Conservation (phyloP, 169 alveolate genomes). For the Blepharisma undulans region DNA sequence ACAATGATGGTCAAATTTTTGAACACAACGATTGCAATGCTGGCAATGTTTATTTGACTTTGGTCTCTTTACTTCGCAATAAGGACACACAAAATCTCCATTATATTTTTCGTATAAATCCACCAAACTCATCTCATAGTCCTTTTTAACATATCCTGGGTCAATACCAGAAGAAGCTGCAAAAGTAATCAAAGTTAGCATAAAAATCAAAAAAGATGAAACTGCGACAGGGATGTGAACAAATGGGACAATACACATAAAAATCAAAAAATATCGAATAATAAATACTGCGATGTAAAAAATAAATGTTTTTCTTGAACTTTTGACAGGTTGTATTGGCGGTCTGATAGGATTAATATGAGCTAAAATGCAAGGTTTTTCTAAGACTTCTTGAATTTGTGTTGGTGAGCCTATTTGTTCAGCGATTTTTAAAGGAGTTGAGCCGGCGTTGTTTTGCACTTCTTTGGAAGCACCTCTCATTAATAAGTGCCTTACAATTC, state of each 20-base stretch:
- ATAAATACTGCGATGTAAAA: not conserved
- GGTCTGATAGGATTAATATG: slow-evolving; percentile 9
- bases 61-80: slow-evolving; percentile 29
- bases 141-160: slow-evolving; percentile 32
- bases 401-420: not conserved
- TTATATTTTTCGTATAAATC: slow-evolving; percentile 34
- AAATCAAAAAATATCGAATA: slow-evolving; percentile 12
- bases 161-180: not conserved
- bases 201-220: not conserved
- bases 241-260: slow-evolving; percentile 23
- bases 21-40: slow-evolving; percentile 88
- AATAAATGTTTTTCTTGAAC: not conserved
- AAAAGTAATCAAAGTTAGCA: not conserved
- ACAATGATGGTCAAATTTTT: slow-evolving; percentile 91
- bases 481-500: slow-evolving; percentile 69
- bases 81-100: slow-evolving; percentile 39
- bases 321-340: slow-evolving; percentile 21
- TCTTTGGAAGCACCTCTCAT: slow-evolving; percentile 70
- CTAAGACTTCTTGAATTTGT: slow-evolving; percentile 27
- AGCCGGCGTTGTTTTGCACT: slow-evolving; percentile 42
- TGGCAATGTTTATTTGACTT: slow-evolving; percentile 81
- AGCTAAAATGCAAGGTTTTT: not conserved
- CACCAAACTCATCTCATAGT: not conserved
- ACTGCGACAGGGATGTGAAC: not conserved
- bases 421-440: slow-evolving; percentile 62